A percentile compares a stretch with the other conserved stretches of the same genome.
Conservation (phyloP, 768 basidiomycete species). For the Rhodotorula kratochvilovae region DNA sequence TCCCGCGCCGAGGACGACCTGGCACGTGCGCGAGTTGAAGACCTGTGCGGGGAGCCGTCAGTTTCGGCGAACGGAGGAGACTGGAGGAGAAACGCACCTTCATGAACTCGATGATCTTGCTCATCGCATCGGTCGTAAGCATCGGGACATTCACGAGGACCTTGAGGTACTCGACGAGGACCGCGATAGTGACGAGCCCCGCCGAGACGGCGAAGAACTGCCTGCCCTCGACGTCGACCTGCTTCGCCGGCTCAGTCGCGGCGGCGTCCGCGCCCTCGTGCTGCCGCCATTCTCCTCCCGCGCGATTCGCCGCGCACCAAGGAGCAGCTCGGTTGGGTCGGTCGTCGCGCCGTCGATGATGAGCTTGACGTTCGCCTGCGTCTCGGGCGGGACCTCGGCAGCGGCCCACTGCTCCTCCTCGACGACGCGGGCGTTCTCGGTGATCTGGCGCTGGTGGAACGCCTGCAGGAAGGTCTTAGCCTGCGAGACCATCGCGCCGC, state of each 20-base stretch:
- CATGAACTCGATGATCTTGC: slow-evolving; percentile 85
- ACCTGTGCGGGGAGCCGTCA: slow-evolving; percentile 50
- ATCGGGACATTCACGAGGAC: slow-evolving; percentile 81
- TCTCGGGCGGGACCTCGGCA: slow-evolving; percentile 61
- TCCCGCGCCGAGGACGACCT: slow-evolving; percentile 94
- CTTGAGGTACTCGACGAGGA: slow-evolving; percentile 78
- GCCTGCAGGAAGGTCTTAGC: slow-evolving; percentile 79
- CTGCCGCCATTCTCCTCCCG: neutral
- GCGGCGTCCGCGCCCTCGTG: slow-evolving; percentile 14
- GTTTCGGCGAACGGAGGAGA: too few species aligned
- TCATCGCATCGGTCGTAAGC: slow-evolving; percentile 93
- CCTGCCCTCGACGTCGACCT: slow-evolving; percentile 64
- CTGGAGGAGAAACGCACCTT: slow-evolving; percentile 53
- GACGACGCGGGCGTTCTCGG: slow-evolving; percentile 77
- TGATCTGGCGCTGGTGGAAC: slow-evolving; percentile 77
- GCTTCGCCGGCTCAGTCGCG: slow-evolving; percentile 54
- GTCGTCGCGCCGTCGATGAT: slow-evolving; percentile 66
- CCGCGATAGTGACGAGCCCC: slow-evolving; percentile 62
- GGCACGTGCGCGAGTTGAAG: slow-evolving; percentile 96
- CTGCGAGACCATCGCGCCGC: slow-evolving; percentile 80
- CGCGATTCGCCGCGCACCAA: slow-evolving; percentile 43
- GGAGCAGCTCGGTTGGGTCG: slow-evolving; percentile 67
- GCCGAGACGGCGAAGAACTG: slow-evolving; percentile 81
- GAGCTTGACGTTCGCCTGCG: slow-evolving; percentile 69
- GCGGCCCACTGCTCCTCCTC: slow-evolving; percentile 94